A percentile compares a stretch with the other conserved stretches of the same genome.
These are phyloP conservation scores for Chaetomium strumarium DNA, from an alignment of 2,329 filamentous ascomycete genomes.

Conservation along the genomic window DNA sequence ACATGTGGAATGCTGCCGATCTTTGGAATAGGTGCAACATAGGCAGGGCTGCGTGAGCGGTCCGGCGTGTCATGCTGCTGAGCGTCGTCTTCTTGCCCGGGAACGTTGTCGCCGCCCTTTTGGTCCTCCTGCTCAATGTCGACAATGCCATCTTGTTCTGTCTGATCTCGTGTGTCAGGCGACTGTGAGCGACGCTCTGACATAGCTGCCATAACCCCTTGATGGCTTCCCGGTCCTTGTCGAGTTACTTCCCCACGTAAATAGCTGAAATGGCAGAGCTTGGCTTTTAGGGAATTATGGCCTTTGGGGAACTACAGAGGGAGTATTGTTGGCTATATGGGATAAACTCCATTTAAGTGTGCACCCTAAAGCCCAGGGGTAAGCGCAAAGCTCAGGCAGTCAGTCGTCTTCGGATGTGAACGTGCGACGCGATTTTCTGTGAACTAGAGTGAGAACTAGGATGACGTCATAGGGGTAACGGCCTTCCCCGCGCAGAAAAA, in stretches of 20 bases:
- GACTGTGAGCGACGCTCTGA: not conserved
- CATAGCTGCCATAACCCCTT: constrained; percentile 13
- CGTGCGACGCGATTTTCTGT: no score
- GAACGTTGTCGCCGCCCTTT: not conserved
- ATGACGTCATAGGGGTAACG: no score
- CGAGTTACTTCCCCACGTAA: not conserved
- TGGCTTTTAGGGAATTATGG: no score
- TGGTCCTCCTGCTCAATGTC: constrained; percentile 5
- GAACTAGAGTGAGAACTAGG: no score
- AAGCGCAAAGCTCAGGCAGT: no score
- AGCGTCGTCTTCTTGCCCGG: not conserved
- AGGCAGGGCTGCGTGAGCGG: constrained; percentile 29
- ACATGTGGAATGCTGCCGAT: constrained; percentile 33
- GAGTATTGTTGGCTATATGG: no score
- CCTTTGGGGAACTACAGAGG: no score
- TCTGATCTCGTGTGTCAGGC: not conserved
- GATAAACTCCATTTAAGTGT: no score
- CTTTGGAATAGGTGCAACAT: constrained; percentile 37
- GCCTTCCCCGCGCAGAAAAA: no score
- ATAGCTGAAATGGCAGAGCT: not conserved
- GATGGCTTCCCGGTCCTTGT: not conserved
- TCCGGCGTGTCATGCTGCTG: constrained; percentile 5
- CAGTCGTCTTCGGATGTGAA: no score
- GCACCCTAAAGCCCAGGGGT: no score
- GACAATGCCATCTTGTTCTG: constrained; percentile 12